Conservation (phyloP, 768 basidiomycete genomes). For the Galerina marginata region DNA sequence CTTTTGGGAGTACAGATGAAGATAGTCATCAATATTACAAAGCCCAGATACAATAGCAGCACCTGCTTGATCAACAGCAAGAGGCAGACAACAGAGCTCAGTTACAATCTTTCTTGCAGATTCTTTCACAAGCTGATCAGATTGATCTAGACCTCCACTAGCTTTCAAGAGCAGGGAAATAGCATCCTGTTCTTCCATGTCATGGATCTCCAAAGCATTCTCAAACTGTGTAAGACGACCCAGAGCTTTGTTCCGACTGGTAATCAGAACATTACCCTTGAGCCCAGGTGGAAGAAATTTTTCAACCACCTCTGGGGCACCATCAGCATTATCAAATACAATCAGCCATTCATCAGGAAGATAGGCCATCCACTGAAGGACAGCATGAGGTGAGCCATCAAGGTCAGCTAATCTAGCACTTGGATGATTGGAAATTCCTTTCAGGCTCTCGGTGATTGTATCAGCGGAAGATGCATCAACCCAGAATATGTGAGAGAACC, state of each 20-base stretch:
- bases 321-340: conserved; percentile 25
- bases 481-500: neutral
- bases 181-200: conserved; percentile 24
- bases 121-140: neutral
- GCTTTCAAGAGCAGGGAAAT: conserved; percentile 20
- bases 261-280: conserved; percentile 25
- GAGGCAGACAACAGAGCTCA: conserved; percentile 2
- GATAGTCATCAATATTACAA: conserved; percentile 19
- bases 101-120: conserved; percentile 16
- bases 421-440: neutral
- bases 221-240: conserved; percentile 4
- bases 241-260: conserved; percentile 20
- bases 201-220: conserved; percentile 10
- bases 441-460: neutral
- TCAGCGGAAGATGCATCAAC: neutral
- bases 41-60: conserved; percentile 19
- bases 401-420: neutral
- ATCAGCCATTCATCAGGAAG: conserved; percentile 21
- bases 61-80: conserved; percentile 25
- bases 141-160: neutral
- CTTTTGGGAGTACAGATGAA: conserved; percentile 10
- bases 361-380: conserved; percentile 19
- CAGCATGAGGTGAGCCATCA: neutral
- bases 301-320: neutral
- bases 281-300: conserved; percentile 19